phyloP scores from a whole-genome alignment of 2,329 filamentous ascomycete genomes.

The Zalaria sp. region DNA sequence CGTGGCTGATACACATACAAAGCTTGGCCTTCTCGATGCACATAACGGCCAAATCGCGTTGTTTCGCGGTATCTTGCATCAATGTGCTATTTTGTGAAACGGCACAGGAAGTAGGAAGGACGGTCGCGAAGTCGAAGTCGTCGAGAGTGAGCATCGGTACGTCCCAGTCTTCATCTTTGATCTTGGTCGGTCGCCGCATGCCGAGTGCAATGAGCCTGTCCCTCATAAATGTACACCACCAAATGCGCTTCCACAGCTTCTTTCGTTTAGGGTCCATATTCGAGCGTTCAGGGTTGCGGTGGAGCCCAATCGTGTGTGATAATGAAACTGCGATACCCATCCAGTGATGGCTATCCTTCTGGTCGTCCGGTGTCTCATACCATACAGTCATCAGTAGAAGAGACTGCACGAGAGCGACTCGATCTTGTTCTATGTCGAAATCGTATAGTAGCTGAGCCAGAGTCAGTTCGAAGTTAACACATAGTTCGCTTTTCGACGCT shows the following conservation, averaged over 20 bases:
- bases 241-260: conserved; percentile 85
- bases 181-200: conserved; percentile 82
- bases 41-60: conserved; percentile 69
- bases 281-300: conserved; percentile 70
- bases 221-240: conserved; percentile 96
- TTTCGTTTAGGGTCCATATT: conserved; percentile 61
- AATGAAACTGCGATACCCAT: conserved; percentile 92
- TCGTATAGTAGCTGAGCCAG: conserved; percentile 63
- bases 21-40: conserved; percentile 86
- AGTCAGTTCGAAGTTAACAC: neutral
- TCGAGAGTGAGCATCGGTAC: conserved; percentile 75
- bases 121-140: conserved; percentile 65
- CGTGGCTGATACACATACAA: conserved; percentile 77
- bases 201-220: conserved; percentile 85
- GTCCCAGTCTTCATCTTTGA: conserved; percentile 87
- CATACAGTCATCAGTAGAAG: conserved; percentile 90
- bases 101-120: conserved; percentile 50
- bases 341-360: conserved; percentile 98
- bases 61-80: conserved; percentile 56
- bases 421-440: conserved; percentile 87
- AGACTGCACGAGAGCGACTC: conserved; percentile 76
- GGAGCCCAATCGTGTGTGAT: conserved; percentile 83
- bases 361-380: conserved; percentile 93
- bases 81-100: conserved; percentile 58
- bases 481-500: conserved; percentile 19